These are phyloP conservation scores for Vaccinium myrtillus DNA, from an alignment of 148 eudicot genomes.

Conservation along the genomic window DNA sequence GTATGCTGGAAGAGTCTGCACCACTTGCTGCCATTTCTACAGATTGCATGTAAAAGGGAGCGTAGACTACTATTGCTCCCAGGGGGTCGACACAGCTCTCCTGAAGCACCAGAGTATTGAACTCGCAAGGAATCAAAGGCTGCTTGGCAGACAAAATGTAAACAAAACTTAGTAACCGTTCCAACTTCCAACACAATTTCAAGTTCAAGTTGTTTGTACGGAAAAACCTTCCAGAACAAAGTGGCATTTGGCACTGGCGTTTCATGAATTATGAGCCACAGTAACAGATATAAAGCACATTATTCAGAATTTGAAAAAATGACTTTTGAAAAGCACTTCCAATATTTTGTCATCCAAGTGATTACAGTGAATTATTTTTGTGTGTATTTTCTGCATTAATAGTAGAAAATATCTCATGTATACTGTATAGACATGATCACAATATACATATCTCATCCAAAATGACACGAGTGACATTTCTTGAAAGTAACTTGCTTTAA, in stretches of 20 bases:
- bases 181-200: not conserved
- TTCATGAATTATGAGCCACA: not conserved
- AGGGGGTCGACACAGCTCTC: conserved; percentile 34
- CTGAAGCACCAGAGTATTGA: conserved; percentile 37
- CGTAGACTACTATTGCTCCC: conserved; percentile 41
- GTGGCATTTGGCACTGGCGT: not conserved
- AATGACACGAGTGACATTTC: not conserved
- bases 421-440: not conserved
- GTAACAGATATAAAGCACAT: not conserved
- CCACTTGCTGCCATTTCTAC: conserved; percentile 24
- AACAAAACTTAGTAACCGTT: not conserved
- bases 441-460: not conserved
- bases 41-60: conserved; percentile 30
- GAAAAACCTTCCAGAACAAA: not conserved
- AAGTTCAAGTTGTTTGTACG: not conserved
- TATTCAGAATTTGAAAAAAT: not conserved
- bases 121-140: conserved; percentile 27
- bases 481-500: not conserved
- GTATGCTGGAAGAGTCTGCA: conserved; percentile 25
- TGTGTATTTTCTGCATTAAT: not conserved
- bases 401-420: not conserved
- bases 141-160: conserved; percentile 17
- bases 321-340: not conserved
- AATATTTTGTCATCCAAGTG: not conserved
- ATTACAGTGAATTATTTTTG: not conserved